Evolutionary conservation across 2,329 filamentous ascomycete genomes (phyloP).

Genomic region (Aureobasidium sp.): DNA sequence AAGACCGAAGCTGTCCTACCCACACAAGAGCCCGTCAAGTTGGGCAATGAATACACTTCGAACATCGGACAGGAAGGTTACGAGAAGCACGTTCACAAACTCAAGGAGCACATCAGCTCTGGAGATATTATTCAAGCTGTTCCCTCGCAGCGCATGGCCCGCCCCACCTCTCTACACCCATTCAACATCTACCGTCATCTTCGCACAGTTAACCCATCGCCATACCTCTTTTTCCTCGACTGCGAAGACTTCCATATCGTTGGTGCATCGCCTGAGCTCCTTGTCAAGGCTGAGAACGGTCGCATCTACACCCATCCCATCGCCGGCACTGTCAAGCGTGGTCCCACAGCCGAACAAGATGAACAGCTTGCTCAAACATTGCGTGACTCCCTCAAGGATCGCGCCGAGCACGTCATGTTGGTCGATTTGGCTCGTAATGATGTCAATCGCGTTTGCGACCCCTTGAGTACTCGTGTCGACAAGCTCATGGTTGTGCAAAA

Average conservation of each 20-base stretch:
- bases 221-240: conserved; percentile 93
- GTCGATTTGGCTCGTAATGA: conserved; percentile 95
- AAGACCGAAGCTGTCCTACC: conserved; percentile 58
- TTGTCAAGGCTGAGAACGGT: conserved; percentile 82
- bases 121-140: conserved; percentile 98
- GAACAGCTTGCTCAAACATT: conserved; percentile 69
- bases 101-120: conserved; percentile 84
- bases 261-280: conserved; percentile 85
- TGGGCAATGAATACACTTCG: conserved; percentile 73
- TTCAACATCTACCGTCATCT: conserved; percentile 98
- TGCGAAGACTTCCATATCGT: conserved; percentile 91
- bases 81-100: conserved; percentile 72
- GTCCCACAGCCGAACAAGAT: conserved; percentile 73
- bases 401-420: conserved; percentile 93
- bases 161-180: conserved; percentile 83
- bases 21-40: conserved; percentile 61
- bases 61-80: conserved; percentile 88
- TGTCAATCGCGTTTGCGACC: conserved; percentile 91
- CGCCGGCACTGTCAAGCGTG: conserved; percentile 87
- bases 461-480: conserved; percentile 81
- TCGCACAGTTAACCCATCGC: conserved; percentile 93
- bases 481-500: conserved; percentile 88
- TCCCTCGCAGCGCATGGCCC: conserved; percentile 83
- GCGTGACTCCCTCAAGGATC: conserved; percentile 75
- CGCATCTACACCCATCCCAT: conserved; percentile 95